Evolutionary conservation across 805 yeast species (phyloP).

Genomic region (Torulaspora franciscae): DNA sequence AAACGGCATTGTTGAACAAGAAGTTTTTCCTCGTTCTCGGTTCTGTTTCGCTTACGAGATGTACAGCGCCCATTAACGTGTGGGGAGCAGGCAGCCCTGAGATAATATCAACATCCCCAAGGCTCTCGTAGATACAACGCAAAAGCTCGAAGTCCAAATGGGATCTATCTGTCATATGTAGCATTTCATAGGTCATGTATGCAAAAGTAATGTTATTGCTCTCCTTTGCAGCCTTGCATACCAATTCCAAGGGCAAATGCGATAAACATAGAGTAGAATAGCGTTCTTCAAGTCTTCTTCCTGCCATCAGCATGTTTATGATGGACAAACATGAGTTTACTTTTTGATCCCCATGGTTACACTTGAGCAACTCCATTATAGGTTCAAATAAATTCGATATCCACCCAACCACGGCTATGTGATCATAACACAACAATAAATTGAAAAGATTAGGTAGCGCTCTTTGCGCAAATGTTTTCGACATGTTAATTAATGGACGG

Average conservation of each 20-base stretch:
- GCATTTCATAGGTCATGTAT: constrained; percentile 37
- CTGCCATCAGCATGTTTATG: constrained; percentile 29
- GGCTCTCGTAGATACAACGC: constrained; percentile 42
- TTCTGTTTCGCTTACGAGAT: constrained; percentile 35
- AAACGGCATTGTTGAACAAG: constrained; percentile 51
- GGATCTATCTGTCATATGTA: constrained; percentile 7
- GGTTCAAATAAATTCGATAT: constrained; percentile 1
- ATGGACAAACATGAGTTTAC: constrained; percentile 21
- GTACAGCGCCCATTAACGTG: constrained; percentile 48
- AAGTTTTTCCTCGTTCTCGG: constrained; percentile 40
- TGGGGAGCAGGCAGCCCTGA: constrained; percentile 62
- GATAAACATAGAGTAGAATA: constrained; percentile 20
- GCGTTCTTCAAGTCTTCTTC: constrained; percentile 16
- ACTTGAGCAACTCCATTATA: constrained; percentile 2
- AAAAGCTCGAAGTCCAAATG: constrained; percentile 16
- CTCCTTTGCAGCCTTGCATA: constrained; percentile 14
- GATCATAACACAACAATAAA: constrained; percentile 13
- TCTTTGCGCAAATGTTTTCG: constrained; percentile 5
- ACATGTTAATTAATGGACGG: constrained; percentile 2
- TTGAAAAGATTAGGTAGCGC: constrained; percentile 13
- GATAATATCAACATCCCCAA: constrained; percentile 60
- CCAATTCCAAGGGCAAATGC: constrained; percentile 14
- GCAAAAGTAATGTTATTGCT: constrained; percentile 32
- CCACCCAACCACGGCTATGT: constrained; percentile 15
- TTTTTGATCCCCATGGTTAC: constrained; percentile 12